phyloP scores from a whole-genome alignment of 306 rosid genomes.

The Rosa lucieae region DNA sequence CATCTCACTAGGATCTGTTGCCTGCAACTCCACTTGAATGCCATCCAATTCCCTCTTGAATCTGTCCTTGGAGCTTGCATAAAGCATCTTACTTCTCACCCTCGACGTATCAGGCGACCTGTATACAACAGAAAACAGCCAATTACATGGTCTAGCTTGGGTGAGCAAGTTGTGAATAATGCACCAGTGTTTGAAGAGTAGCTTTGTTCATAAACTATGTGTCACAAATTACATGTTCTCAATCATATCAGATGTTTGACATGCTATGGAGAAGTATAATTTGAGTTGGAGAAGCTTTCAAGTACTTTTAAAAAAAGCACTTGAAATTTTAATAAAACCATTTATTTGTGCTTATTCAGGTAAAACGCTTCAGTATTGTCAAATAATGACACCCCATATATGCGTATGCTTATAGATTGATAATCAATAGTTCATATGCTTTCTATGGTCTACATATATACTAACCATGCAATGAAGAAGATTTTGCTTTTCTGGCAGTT shows the following conservation, averaged over 20 bases:
- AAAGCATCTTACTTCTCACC: constrained; percentile 39
- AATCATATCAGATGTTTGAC: neutral
- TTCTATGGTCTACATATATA: neutral
- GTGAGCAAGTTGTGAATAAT: neutral
- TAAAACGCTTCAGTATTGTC: neutral
- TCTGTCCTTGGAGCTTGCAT: constrained; percentile 40
- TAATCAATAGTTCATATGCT: neutral
- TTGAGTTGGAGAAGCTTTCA: neutral
- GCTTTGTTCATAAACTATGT: neutral
- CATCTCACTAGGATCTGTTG: constrained; percentile 37
- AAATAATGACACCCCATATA: neutral
- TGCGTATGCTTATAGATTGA: neutral
- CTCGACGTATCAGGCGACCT: constrained; percentile 34
- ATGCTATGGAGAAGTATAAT: neutral
- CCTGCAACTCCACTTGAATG: constrained; percentile 34
- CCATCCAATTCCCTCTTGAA: constrained; percentile 36
- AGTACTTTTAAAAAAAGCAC: neutral
- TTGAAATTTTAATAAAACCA: neutral
- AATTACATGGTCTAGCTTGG: neutral
- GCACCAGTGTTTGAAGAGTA: neutral
- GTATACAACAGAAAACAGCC: neutral
- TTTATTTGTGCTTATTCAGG: neutral
- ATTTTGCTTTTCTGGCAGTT: constrained; percentile 36
- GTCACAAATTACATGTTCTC: neutral
- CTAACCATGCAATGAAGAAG: constrained; percentile 34